A percentile compares a stretch with the other conserved stretches of the same genome.
phyloP scores from a whole-genome alignment of 306 rosid genomes.

The Dalbergia oliveri region DNA sequence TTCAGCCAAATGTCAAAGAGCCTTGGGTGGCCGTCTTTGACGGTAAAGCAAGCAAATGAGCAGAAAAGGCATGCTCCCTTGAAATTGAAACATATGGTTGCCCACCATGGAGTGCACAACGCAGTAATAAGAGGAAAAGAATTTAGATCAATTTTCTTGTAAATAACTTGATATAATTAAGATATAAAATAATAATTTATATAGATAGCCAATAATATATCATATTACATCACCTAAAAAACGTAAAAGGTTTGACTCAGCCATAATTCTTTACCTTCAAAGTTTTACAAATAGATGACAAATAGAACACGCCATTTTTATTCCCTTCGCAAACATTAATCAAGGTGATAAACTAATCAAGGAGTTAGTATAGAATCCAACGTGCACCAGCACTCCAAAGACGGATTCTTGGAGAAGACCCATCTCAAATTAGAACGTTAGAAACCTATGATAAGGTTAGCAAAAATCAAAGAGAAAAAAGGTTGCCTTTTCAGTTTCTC shows the following conservation, averaged over 20 bases:
- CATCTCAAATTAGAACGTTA: constrained; percentile 60
- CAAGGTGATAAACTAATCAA: neutral
- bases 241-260: too few relatives aligned
- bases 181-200: too few relatives aligned
- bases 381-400: neutral
- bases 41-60: neutral
- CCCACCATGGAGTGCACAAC: too few relatives aligned
- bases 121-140: too few relatives aligned
- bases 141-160: too few relatives aligned
- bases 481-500: neutral
- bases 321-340: too few relatives aligned
- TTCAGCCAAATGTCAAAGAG: neutral
- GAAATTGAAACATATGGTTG: neutral
- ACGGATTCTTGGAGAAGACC: constrained; percentile 30
- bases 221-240: too few relatives aligned
- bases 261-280: too few relatives aligned
- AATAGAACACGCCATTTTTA: too few relatives aligned
- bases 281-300: too few relatives aligned
- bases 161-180: too few relatives aligned
- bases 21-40: neutral
- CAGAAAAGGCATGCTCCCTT: neutral
- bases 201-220: too few relatives aligned
- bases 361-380: constrained; percentile 9
- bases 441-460: constrained; percentile 7
- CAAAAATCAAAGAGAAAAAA: neutral